Percentiles rank a stretch among this genome's conserved stretches.
Evolutionary conservation across 2,329 filamentous ascomycete genomes (phyloP).

Genomic region (Macrophomina phaseolina): DNA sequence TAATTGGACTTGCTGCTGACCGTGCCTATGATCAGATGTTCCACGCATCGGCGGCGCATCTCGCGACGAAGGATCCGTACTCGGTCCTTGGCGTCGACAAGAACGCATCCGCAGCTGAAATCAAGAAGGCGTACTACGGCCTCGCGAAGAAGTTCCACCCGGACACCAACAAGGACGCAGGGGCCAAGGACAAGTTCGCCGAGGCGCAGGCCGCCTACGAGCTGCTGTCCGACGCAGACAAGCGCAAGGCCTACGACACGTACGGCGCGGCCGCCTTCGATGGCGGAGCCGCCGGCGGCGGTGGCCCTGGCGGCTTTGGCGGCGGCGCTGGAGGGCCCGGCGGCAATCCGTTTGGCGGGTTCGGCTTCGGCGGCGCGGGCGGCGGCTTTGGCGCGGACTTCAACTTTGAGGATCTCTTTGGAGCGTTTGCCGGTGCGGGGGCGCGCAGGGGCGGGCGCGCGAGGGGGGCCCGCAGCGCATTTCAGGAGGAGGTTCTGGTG

Average conservation of each 20-base stretch:
- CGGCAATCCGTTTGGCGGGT: conserved; percentile 66
- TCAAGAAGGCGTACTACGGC: conserved; percentile 98
- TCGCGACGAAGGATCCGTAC: conserved; percentile 77
- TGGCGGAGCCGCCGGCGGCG: conserved; percentile 55
- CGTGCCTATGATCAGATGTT: conserved; percentile 37
- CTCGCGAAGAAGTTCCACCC: conserved; percentile 97
- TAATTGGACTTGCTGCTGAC: neutral
- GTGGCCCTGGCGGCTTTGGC: conserved; percentile 65
- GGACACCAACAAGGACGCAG: conserved; percentile 93
- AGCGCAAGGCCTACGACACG: conserved; percentile 89
- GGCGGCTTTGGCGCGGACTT: conserved; percentile 80
- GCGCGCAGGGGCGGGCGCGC: conserved; percentile 48
- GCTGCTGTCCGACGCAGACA: conserved; percentile 87
- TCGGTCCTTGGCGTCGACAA: conserved; percentile 83
- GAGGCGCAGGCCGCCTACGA: conserved; percentile 96
- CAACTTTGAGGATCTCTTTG: conserved; percentile 96
- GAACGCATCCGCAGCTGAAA: conserved; percentile 79
- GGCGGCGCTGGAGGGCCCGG: conserved; percentile 69
- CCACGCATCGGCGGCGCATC: conserved; percentile 60
- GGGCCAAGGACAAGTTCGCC: conserved; percentile 92
- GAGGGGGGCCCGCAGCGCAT: conserved; percentile 67
- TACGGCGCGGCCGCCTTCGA: conserved; percentile 82
- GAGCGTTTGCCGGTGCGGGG: conserved; percentile 74
- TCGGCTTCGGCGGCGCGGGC: conserved; percentile 50
- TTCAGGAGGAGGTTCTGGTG: conserved; percentile 82